Evolutionary conservation across 2,329 filamentous ascomycete species (phyloP).

Genomic region (Arachnopeziza araneosa): DNA sequence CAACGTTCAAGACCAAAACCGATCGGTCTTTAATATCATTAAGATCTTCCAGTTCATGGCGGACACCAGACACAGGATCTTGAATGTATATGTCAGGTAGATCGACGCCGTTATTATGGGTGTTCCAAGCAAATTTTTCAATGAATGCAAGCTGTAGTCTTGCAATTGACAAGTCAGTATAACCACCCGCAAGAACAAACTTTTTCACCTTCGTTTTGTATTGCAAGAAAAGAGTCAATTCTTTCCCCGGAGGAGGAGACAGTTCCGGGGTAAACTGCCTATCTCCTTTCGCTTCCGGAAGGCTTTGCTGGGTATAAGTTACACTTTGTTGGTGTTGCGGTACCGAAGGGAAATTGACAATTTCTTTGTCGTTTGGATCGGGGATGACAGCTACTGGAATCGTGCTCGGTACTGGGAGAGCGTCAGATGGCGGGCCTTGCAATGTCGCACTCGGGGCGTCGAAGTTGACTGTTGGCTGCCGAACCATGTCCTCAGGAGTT

Average conservation of each 20-base stretch:
- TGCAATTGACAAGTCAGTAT: constrained; percentile 77
- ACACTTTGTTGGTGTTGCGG: neutral
- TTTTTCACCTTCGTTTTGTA: constrained; percentile 98
- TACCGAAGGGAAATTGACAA: neutral
- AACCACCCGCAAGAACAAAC: constrained; percentile 80
- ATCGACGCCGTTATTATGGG: constrained; percentile 86
- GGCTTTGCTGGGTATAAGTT: constrained; percentile 26
- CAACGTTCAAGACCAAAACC: constrained; percentile 90
- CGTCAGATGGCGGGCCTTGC: constrained; percentile 50
- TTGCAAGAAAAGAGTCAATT: constrained; percentile 88
- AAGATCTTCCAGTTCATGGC: constrained; percentile 92
- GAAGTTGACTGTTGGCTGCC: constrained; percentile 19
- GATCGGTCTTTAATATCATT: constrained; percentile 90
- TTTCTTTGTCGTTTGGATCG: neutral
- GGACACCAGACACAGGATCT: constrained; percentile 90
- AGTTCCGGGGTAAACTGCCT: constrained; percentile 53
- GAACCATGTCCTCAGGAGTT: constrained; percentile 59
- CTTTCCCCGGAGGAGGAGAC: constrained; percentile 71
- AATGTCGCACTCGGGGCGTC: constrained; percentile 49
- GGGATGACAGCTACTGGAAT: neutral
- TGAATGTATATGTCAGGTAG: constrained; percentile 97
- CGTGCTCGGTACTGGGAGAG: constrained; percentile 33
- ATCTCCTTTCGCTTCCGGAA: constrained; percentile 40
- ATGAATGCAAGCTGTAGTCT: constrained; percentile 93
- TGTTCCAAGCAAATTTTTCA: constrained; percentile 99